These are phyloP conservation scores for Effrenium voratum DNA, from an alignment of 73 alveolate species.

Conservation along the genomic window DNA sequence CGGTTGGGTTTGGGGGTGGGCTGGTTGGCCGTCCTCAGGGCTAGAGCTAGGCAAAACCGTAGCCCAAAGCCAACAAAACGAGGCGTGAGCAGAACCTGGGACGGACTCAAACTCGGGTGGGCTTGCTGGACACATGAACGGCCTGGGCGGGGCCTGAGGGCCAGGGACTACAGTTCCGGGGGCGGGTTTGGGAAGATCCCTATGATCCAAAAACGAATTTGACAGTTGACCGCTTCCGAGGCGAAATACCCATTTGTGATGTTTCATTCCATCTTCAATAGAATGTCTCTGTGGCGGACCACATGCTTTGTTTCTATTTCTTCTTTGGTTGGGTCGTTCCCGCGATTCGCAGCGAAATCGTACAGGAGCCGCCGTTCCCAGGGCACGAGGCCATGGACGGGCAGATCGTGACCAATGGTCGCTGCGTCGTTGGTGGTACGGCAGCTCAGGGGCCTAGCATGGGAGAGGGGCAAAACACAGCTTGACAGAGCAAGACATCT, in stretches of 20 bases:
- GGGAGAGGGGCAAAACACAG: not conserved
- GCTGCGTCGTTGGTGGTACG: constrained; percentile 14
- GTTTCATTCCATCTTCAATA: not conserved
- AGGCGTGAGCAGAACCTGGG: too few relatives aligned
- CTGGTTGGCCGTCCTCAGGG: too few relatives aligned
- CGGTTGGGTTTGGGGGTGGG: too few relatives aligned
- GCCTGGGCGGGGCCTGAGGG: not conserved
- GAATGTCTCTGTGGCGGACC: not conserved
- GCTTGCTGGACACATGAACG: not conserved
- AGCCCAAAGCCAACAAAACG: too few relatives aligned
- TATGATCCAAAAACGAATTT: too few relatives aligned
- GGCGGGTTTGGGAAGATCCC: too few relatives aligned
- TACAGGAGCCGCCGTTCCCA: constrained; percentile 42
- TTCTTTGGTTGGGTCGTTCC: not conserved
- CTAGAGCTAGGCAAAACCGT: too few relatives aligned
- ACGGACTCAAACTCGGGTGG: too few relatives aligned
- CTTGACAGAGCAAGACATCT: not conserved
- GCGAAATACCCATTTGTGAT: too few relatives aligned
- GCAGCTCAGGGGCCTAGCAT: not conserved
- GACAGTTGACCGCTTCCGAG: too few relatives aligned
- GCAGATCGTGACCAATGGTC: not conserved
- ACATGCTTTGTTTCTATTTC: not conserved
- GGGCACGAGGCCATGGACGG: constrained; percentile 43
- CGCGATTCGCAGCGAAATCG: too few relatives aligned
- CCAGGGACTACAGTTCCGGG: too few relatives aligned